Conservation (phyloP, 495 filamentous ascomycete species). For the Penicillium longicatenatum region DNA sequence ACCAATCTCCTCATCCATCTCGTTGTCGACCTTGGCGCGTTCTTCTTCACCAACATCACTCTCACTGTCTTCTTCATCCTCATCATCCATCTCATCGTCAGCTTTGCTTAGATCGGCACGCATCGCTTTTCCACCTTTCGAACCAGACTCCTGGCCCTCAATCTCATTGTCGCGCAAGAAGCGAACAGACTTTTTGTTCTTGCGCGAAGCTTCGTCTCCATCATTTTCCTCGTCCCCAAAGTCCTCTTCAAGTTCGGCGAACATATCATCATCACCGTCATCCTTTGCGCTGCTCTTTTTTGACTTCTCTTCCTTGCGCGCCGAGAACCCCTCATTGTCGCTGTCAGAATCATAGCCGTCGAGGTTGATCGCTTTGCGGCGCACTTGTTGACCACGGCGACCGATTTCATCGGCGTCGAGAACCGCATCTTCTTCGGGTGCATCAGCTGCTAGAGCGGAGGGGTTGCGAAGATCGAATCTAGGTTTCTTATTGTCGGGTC, state of each 20-base stretch:
- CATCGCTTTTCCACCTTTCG: conserved; percentile 71
- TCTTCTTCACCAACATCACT: conserved; percentile 75
- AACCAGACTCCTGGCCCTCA: conserved; percentile 76
- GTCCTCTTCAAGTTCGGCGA: conserved; percentile 73
- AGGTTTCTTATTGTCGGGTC: conserved; percentile 70
- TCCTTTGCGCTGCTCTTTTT: conserved; percentile 50
- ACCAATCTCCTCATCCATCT: conserved; percentile 84
- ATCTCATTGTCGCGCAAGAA: conserved; percentile 80
- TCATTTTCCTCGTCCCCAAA: conserved; percentile 56
- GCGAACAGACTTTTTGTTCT: conserved; percentile 75
- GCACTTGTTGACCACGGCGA: conserved; percentile 70
- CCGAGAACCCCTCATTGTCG: conserved; percentile 86
- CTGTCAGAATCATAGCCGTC: conserved; percentile 97
- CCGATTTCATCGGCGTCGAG: conserved; percentile 94
- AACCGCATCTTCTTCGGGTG: conserved; percentile 74
- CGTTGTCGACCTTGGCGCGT: conserved; percentile 65
- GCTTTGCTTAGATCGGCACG: conserved; percentile 55
- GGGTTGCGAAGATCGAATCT: conserved; percentile 96
- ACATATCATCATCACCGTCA: conserved; percentile 79
- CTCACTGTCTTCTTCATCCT: conserved; percentile 52
- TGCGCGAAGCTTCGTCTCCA: conserved; percentile 46
- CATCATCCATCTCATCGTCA: conserved; percentile 40
- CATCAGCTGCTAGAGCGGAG: conserved; percentile 79
- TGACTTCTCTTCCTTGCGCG: conserved; percentile 60
- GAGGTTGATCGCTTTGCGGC: conserved; percentile 90